Base-by-base conservation (phyloP, 441 rosid genomes). In the Aleurites moluccanus region DNA sequence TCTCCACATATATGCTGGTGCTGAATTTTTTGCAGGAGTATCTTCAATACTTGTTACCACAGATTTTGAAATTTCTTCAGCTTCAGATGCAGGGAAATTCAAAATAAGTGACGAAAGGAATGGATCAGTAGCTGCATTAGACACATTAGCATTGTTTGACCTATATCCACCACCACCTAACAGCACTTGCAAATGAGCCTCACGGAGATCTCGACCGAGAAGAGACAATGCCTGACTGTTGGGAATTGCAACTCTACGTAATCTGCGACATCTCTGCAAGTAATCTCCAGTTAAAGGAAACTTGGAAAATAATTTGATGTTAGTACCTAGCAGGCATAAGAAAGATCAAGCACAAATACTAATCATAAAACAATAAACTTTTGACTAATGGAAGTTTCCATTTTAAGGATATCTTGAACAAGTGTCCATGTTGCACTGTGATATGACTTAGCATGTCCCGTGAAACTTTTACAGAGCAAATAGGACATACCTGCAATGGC, bases 351-450 rank as follows among this genome's bases (percentile, higher is more conserved):
- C 52, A 71, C 35, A 18, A 18, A 20, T 50, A 27, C 7, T 28
- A 3, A 23, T 44, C n/a, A 67, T 13, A 64, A 18, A 38, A 44
- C 15, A 7, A 70, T 28, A 72, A 4, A 69, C 11, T 25, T 57
- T 47, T 50, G 60, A 74, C 21, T 4, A 9, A 70, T 21, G 3
- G 42, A 67, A 82, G 56, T 45, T 60, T 75, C 72, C 21, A 64
- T 47, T 69, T 59, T 40, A 79, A 86, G 89, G 92, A 89, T 89
- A 86, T 87, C 86, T 89, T 87, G 82, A 89, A 79, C 78, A 87
- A 73, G 82, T 89, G 84, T 57, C 85, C 87, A 70, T 89, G 92
- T 74, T 87, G 89, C 75, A 84, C 78, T 3, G 83, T 86, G 69
- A 87, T 83, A 73, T 87, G 92, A 82, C 83, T 85, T 73, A 84